These are phyloP conservation scores for Coffea eugenioides DNA, from an alignment of 257 asterid genomes.

Conservation along the genomic window DNA sequence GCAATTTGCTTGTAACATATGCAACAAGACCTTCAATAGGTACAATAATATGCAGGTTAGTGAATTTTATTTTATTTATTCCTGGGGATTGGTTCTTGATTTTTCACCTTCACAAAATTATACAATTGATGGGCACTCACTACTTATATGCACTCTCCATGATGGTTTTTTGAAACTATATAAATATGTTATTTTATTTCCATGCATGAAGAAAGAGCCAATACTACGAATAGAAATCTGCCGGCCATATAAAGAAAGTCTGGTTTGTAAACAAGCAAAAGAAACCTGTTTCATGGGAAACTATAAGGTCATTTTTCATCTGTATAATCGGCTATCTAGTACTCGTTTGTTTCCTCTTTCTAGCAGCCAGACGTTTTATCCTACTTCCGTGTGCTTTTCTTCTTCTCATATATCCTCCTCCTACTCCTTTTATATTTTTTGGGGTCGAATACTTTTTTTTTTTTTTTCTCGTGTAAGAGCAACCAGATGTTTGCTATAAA, in stretches of 20 bases:
- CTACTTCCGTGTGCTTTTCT: not conserved
- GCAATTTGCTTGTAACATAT: conserved; percentile 84
- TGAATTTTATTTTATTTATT: not conserved
- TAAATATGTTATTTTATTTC: not conserved
- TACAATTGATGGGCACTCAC: not conserved
- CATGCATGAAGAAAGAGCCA: not conserved
- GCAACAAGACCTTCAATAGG: conserved; percentile 88
- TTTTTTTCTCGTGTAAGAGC: not conserved
- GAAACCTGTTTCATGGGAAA: not conserved
- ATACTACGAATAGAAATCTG: not conserved
- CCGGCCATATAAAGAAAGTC: not conserved
- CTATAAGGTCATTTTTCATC: not conserved
- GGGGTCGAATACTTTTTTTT: too few relatives aligned
- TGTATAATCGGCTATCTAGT: not conserved
- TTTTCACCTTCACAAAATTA: not conserved
- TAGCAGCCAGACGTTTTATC: not conserved
- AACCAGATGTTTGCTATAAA: not conserved
- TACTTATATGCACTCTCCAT: not conserved
- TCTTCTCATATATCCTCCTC: not conserved
- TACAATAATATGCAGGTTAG: conserved; percentile 98
- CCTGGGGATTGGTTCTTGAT: not conserved
- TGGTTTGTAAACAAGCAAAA: not conserved
- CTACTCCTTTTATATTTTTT: not conserved
- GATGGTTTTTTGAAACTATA: not conserved
- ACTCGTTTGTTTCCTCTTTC: not conserved